phyloP scores from a whole-genome alignment of 2,329 filamentous ascomycete genomes.

The Verticillium nonalfalfae region DNA sequence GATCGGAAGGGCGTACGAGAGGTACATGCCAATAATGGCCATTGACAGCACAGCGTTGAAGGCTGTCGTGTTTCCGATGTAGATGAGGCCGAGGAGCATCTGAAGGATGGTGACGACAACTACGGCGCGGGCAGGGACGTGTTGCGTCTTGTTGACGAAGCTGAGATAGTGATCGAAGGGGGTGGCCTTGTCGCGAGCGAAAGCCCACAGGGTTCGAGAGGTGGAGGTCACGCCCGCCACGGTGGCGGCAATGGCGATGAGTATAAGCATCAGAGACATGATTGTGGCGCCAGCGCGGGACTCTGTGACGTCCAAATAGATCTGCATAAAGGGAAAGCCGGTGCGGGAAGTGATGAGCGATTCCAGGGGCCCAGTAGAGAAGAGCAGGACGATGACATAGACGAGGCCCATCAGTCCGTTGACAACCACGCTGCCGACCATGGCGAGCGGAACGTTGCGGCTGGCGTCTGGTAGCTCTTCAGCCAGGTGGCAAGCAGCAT shows the following conservation, averaged over 20 bases:
- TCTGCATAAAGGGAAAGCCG: constrained; percentile 36
- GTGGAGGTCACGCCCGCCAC: constrained; percentile 26
- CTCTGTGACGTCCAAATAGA: constrained; percentile 23
- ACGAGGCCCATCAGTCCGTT: constrained; percentile 39
- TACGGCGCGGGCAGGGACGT: constrained; percentile 26
- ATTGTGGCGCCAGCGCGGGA: constrained; percentile 17
- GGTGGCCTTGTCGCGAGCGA: constrained; percentile 28
- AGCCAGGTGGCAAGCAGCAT: constrained; percentile 24
- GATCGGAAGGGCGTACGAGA: constrained; percentile 34
- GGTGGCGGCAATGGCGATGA: constrained; percentile 20
- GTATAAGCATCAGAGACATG: constrained; percentile 19
- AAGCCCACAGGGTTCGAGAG: constrained; percentile 30
- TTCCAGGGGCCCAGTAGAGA: constrained; percentile 31
- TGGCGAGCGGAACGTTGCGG: constrained; percentile 24
- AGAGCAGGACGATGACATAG: constrained; percentile 35
- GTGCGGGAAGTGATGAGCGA: constrained; percentile 29
- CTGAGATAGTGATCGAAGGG: constrained; percentile 28
- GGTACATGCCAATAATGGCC: constrained; percentile 34
- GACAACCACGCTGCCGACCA: constrained; percentile 25
- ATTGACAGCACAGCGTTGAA: constrained; percentile 34
- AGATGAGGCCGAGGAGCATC: constrained; percentile 27
- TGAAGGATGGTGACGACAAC: constrained; percentile 17
- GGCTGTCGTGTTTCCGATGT: constrained; percentile 32
- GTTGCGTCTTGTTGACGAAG: constrained; percentile 18
- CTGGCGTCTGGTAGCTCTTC: constrained; percentile 25